Evolutionary conservation across 805 yeast genomes (phyloP).

Genomic region (Cyberlindnera japonica): DNA sequence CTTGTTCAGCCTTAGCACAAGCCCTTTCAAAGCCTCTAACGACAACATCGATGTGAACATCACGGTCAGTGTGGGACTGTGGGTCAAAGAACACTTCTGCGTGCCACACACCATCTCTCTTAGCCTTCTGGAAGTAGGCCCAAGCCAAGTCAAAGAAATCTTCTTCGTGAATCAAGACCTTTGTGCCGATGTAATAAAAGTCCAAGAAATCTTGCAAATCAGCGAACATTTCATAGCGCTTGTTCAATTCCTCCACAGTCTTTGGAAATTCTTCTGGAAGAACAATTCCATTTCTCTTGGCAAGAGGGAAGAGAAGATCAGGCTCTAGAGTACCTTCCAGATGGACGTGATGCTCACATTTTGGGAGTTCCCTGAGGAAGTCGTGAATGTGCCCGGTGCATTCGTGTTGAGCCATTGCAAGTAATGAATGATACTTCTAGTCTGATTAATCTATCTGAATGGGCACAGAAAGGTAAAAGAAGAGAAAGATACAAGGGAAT

Average conservation of each 20-base stretch:
- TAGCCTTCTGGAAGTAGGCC: slow-evolving; percentile 61
- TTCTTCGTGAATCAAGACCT: slow-evolving; percentile 61
- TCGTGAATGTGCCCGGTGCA: slow-evolving; percentile 37
- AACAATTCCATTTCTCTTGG: slow-evolving; percentile 55
- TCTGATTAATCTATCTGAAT: too few species aligned
- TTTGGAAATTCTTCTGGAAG: slow-evolving; percentile 65
- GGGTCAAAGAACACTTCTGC: slow-evolving; percentile 83
- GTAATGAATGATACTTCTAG: too few species aligned
- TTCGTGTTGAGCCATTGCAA: slow-evolving; percentile 27
- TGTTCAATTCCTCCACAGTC: slow-evolving; percentile 51
- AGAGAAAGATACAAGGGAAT: background rate
- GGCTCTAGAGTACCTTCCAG: slow-evolving; percentile 82
- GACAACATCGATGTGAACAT: slow-evolving; percentile 54
- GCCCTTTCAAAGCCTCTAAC: slow-evolving; percentile 67
- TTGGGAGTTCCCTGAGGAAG: slow-evolving; percentile 69
- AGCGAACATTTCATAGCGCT: slow-evolving; percentile 56
- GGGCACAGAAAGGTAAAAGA: too few species aligned
- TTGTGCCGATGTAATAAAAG: slow-evolving; percentile 77
- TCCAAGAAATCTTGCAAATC: slow-evolving; percentile 76
- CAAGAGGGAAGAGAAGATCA: slow-evolving; percentile 63
- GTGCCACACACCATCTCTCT: slow-evolving; percentile 57
- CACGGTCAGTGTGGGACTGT: slow-evolving; percentile 75
- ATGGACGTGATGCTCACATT: slow-evolving; percentile 86
- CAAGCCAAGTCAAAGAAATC: slow-evolving; percentile 80
- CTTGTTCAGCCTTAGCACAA: slow-evolving; percentile 53